Conservation (phyloP, 257 asterid genomes). For the Knoxia roxburghii region DNA sequence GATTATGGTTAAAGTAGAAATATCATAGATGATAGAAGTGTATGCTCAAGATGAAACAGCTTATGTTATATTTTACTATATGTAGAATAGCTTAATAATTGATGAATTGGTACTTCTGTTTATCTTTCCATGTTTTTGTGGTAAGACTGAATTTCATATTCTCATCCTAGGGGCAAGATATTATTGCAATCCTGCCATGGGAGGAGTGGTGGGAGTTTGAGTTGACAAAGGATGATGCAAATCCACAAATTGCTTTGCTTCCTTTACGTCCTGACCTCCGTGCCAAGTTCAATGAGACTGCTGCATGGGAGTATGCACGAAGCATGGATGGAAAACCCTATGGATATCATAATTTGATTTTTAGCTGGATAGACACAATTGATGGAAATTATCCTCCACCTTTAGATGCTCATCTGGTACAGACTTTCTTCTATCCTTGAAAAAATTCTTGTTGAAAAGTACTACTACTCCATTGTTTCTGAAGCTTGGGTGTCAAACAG, state of each 20-base stretch:
- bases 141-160: background rate
- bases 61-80: background rate
- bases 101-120: background rate
- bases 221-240: slow-evolving; percentile 64
- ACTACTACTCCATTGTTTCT: background rate
- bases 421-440: slow-evolving; percentile 4
- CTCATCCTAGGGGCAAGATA: slow-evolving; percentile 60
- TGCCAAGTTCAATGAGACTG: slow-evolving; percentile 73
- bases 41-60: background rate
- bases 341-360: slow-evolving; percentile 89
- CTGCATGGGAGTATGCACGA: slow-evolving; percentile 89
- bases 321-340: slow-evolving; percentile 78
- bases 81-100: background rate
- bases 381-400: slow-evolving; percentile 77
- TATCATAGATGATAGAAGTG: background rate
- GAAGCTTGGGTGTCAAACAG: slow-evolving; percentile 32
- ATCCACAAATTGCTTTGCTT: slow-evolving; percentile 86
- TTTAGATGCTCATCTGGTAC: slow-evolving; percentile 85
- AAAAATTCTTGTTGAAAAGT: background rate
- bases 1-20: background rate
- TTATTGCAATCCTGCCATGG: slow-evolving; percentile 81
- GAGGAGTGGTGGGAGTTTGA: slow-evolving; percentile 93
- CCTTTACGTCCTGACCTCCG: slow-evolving; percentile 75
- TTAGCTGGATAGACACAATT: slow-evolving; percentile 92
- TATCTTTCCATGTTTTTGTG: background rate